Evolutionary conservation across 176 grass and related monocot species (phyloP).

Genomic region (Themeda triandra): DNA sequence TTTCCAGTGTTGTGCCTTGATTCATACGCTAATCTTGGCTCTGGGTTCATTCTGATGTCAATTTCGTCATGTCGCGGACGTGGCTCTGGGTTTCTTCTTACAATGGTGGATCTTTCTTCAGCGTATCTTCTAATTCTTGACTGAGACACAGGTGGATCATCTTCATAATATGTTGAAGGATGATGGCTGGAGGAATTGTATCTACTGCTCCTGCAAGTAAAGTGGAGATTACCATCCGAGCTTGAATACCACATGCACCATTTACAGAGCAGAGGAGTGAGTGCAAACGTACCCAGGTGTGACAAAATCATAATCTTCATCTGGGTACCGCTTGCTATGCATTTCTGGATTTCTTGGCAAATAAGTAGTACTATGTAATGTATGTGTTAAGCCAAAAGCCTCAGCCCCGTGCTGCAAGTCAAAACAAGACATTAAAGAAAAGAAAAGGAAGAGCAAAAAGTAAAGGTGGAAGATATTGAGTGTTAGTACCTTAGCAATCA

Average conservation of each 20-base stretch:
- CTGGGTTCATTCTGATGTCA: conserved; percentile 1
- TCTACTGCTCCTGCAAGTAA: conserved; percentile 55
- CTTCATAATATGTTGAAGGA: conserved; percentile 36
- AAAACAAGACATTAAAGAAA: conserved; percentile 5
- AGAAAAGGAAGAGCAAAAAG: background rate
- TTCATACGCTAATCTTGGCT: conserved; percentile 28
- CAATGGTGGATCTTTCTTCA: conserved; percentile 26
- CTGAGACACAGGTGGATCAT: conserved; percentile 37
- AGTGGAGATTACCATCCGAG: background rate
- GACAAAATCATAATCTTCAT: conserved; percentile 46
- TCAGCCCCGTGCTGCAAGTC: conserved; percentile 53
- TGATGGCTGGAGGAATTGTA: conserved; percentile 31
- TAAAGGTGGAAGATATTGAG: background rate
- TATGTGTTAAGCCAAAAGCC: conserved; percentile 40
- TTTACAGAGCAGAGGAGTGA: conserved; percentile 13
- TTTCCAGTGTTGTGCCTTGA: conserved; percentile 30
- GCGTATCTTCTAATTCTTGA: conserved; percentile 40
- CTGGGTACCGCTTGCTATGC: conserved; percentile 20
- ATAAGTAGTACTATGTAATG: conserved; percentile 35
- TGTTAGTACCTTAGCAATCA: conserved; percentile 60
- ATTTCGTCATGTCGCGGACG: conserved; percentile 11
- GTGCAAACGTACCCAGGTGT: conserved; percentile 29
- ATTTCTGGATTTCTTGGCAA: conserved; percentile 33
- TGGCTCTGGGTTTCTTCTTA: conserved; percentile 25
- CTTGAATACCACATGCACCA: conserved; percentile 20